phyloP scores from a whole-genome alignment of 2,329 filamentous ascomycete species.

The Aspergillus transmontanensis region DNA sequence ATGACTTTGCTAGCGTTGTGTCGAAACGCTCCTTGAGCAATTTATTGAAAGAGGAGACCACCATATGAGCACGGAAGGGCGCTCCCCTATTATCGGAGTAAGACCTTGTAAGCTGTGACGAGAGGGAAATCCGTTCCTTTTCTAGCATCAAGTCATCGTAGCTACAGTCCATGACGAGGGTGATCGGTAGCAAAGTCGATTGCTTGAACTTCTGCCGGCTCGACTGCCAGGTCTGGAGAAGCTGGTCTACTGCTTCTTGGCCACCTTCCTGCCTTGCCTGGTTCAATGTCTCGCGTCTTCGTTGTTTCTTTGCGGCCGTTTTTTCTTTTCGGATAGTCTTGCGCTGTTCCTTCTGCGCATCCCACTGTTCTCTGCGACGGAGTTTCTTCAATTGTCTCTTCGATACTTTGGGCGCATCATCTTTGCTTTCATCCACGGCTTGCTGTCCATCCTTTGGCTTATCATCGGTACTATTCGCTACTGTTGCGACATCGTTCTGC shows the following conservation, averaged over 20 bases:
- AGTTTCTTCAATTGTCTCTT: constrained; percentile 87
- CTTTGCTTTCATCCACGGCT: constrained; percentile 4
- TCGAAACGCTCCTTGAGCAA: constrained; percentile 81
- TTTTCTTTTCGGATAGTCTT: constrained; percentile 63
- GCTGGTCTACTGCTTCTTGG: constrained; percentile 26
- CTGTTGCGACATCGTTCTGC: constrained; percentile 1
- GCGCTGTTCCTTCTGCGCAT: constrained; percentile 65
- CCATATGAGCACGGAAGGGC: constrained; percentile 69
- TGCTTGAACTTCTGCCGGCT: constrained; percentile 30
- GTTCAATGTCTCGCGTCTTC: constrained; percentile 45
- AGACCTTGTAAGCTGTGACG: constrained; percentile 78
- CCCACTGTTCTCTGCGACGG: constrained; percentile 72
- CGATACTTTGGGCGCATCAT: constrained; percentile 56
- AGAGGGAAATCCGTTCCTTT: constrained; percentile 80
- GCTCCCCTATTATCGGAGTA: constrained; percentile 85
- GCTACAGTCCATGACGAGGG: constrained; percentile 85
- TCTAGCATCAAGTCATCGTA: constrained; percentile 90
- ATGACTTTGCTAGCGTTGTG: constrained; percentile 68
- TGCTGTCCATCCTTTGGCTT: constrained; percentile 1
- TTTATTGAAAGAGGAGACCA: constrained; percentile 74
- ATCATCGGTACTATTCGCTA: constrained; percentile 9
- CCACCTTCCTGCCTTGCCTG: constrained; percentile 34
- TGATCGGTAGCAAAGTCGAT: constrained; percentile 68
- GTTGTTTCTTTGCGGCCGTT: constrained; percentile 54
- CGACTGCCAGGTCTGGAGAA: constrained; percentile 29